Base-by-base conservation (phyloP, 2,329 filamentous ascomycete species). In the Coniochaeta sp. region DNA sequence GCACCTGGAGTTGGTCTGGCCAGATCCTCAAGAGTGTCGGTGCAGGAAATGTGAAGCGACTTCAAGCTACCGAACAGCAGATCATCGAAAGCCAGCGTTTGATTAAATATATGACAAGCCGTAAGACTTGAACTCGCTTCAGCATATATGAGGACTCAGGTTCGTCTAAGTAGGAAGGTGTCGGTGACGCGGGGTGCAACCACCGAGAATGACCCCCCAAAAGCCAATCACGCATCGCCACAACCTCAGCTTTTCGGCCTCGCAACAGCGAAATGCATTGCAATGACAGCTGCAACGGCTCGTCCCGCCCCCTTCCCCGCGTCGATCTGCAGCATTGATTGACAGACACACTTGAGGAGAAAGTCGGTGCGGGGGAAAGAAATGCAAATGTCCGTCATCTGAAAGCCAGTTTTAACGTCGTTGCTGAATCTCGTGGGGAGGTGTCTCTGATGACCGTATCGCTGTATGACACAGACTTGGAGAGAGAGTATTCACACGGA, bases 231-330 rank as follows among this genome's bases (percentile, higher is more conserved):
- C 7, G n/a, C 50, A 55, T 32, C 50, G 19, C 22, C 30, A 38
- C 22, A 52, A 52, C 47, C 30, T 24, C 24, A 26, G n/a, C 8
- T 2, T 3, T 38, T 56, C 54, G 54, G 54, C 34, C 30, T 56
- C 47, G 24, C 54, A 56, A 56, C 54, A 56, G 54, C 54, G 54
- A 56, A 56, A 56, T 56, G 54, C 54, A 56, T 56, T 16, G n/a
- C 54, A 30, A 24, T 17, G 47, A 52, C 14, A 52, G 47, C 22
- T 30, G 14, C 47, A 52, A 28, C 47, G 47, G 47, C 47, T 52
- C 47, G 47, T 52, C 47, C 47, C 47, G 47, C 16, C 5, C 22
- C 47, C 47, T n/a, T n/a, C n/a, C n/a, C n/a, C n/a, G n/a, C 12
- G 24, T 30, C 22, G 47, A 52, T 52, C 47, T 26, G 47, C 47